Evolutionary conservation across 2,329 filamentous ascomycete genomes (phyloP), one percentile per base, ranked within the genome.

Genomic region (Dactylonectria estremocensis): DNA sequence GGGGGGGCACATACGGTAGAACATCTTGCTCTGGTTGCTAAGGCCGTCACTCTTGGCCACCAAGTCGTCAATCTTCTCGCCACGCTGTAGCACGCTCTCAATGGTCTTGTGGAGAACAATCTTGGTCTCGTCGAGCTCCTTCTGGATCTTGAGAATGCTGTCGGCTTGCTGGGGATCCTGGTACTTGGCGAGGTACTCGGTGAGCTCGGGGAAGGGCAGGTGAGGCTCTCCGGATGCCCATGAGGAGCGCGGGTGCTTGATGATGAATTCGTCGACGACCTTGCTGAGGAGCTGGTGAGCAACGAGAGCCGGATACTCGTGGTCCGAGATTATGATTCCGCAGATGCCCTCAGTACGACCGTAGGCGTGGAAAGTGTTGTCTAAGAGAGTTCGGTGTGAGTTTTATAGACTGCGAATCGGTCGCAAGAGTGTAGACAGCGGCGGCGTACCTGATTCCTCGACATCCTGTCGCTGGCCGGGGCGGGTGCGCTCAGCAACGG

Each of bases 91-190:
- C 59, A 87, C 91, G 77, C 90, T 93, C 85, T 97, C 93, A 76
- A 97, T 98, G 50, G 96, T 98, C 89, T 98, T 97, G 85, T 98
- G 95, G 76, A 99, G 87, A 67, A 97, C 92, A 78, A 97, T 95
- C 89, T 98, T 98, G 68, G 95, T 98, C 87, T 98, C 95, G 78
- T 98, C 95, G 69, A 99, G 87, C 85, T 99, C 95, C 84, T 94
- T 93, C 83, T 98, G 95, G 77, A 99, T 98, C 87, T 94, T 95
- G 86, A 94, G 90, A 79, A 98, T 97, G 82, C 92, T 95, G 84
- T 97, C 95, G 73, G 94, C 95, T 83, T 97, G 89, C 77, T 91
- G 87, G 13, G 95, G 95, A 80, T 98, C 93, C 84, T 97, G 93
- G 84, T 95, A 97, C 77, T 87, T 87, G 77, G 77, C 77, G 54